Base-by-base conservation (phyloP, 371 early-diverging fungal genomes). In the Mucor saturninus region DNA sequence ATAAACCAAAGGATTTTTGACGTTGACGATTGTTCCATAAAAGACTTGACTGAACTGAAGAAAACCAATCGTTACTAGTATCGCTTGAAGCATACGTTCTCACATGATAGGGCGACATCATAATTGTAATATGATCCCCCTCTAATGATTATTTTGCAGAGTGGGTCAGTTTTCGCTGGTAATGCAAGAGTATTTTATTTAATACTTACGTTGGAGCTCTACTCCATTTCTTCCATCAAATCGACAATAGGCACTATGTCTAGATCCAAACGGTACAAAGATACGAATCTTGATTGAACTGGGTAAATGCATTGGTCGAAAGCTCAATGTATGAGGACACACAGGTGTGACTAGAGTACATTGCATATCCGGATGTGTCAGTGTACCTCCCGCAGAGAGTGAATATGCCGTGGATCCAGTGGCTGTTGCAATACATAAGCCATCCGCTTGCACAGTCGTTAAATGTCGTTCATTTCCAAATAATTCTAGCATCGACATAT, bases 331-430 rank as follows among this genome's bases (percentile, higher is more conserved):
- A 72, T 96, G 97, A 2, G 98, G 92, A 66, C 97, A 98, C 56
- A 97, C 93, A 0, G 98, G 98, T 0, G 98, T 95, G 5, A 98
- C 88, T 21, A 96, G 74, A 10, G 95, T 90, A 2, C 95, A 91
- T 9, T 91, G 92, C 50, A 97, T 93, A 57, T 91, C 92, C 0
- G 98, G 98, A 74, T 98, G 98, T n/a, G 94, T 91, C 39, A 97
- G 65, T 7, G 96, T 90, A 0, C 98, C 98, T 58, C 92, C 92
- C 1, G 98, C 98, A 28, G 95, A 91, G 42, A 97, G 79, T 29
- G 93, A 92, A 71, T 97, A 98, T 0, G 97, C 98, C 0, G 98
- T 98, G 0, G 94, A 94, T 10, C 98, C 98, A 0, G 98, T 98
- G 0, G 98, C 95, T 2, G 98, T 97, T 0, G 95, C 87, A 53